Evolutionary conservation across 768 basidiomycete species (phyloP), one percentile per base, ranked within the genome.

Genomic region (Antrodiella citrinella): DNA sequence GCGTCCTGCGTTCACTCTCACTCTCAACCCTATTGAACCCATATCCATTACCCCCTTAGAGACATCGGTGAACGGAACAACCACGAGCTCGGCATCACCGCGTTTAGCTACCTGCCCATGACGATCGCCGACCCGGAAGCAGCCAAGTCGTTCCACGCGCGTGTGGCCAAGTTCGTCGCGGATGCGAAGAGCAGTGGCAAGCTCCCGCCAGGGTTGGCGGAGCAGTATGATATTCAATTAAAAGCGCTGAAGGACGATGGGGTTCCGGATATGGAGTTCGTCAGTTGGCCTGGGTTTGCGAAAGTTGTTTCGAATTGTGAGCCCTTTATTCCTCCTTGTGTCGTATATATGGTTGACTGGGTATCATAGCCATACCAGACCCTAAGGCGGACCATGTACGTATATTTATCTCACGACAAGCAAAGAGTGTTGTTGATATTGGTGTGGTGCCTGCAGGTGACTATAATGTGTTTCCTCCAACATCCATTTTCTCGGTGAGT

Each of bases 141-240:
- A 35, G 30, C 30, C 7, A 35, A 35, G 15, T 35, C 30, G 15
- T 35, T 35, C 30, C 30, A 35, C 15, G 30, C 30, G 7, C 30
- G 30, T 35, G 30, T 35, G 7, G 15, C 30, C 15, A 15, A 35
- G 30, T 35, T 35, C 15, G 30, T 35, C 30, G 15, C 30, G 15
- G 30, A 35, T 7, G 30, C 30, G 7, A 35, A 35, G 30, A 35
- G 25, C 20, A 23, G 23, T 18, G 20, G 18, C 20, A 44, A 10
- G 11, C 9, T 30, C 12, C 26, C 39, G 9, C 42, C 51, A 15
- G 53, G 53, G 10, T 49, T 50, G 4, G 30, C 12, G 2, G 53
- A 48, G 25, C 53, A 54, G 45, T 50, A 54, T 23, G 41, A 45
- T 35, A 50, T 54, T 22, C 48, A 49, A 45, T 20, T 54, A 7